These are phyloP conservation scores for Candida glucosophila DNA, from an alignment of 1,139 yeast genomes.

Conservation along the genomic window DNA sequence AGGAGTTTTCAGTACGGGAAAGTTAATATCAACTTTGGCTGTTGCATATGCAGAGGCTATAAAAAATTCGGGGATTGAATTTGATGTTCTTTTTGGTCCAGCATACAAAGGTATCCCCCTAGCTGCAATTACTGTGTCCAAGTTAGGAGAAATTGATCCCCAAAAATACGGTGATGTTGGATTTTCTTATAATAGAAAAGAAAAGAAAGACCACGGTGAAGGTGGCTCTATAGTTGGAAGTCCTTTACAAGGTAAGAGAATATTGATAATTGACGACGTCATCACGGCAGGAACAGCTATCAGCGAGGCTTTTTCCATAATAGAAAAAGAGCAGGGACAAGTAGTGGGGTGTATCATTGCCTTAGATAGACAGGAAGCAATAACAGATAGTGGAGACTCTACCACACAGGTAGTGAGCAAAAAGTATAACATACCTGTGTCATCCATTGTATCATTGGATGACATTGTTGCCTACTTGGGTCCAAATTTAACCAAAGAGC, in stretches of 20 bases:
- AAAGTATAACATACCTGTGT: conserved; percentile 71
- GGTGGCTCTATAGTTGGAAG: conserved; percentile 95
- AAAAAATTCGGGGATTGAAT: conserved; percentile 68
- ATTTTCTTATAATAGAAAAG: conserved; percentile 79
- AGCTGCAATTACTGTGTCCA: conserved; percentile 87
- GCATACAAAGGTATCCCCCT: conserved; percentile 97
- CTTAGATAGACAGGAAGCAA: conserved; percentile 88
- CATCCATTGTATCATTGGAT: conserved; percentile 67
- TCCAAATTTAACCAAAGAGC: conserved; percentile 44
- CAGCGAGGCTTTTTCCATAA: conserved; percentile 83
- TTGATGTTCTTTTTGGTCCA: conserved; percentile 92
- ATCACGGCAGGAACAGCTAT: conserved; percentile 99
- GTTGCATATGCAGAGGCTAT: conserved; percentile 85
- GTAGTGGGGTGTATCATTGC: conserved; percentile 82
- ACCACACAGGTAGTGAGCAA: conserved; percentile 77
- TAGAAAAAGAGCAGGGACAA: conserved; percentile 58
- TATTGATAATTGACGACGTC: conserved; percentile 89
- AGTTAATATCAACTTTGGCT: conserved; percentile 68
- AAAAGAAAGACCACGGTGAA: conserved; percentile 96
- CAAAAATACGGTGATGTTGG: conserved; percentile 56
- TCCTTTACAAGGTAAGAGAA: conserved; percentile 56
- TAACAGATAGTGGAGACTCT: conserved; percentile 56
- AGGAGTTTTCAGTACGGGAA: conserved; percentile 82
- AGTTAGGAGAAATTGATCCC: conserved; percentile 83
- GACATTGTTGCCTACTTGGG: conserved; percentile 63